Evolutionary conservation across 768 basidiomycete genomes (phyloP), one percentile per base, ranked within the genome.

Genomic region (Termitomyces eurrhizus): DNA sequence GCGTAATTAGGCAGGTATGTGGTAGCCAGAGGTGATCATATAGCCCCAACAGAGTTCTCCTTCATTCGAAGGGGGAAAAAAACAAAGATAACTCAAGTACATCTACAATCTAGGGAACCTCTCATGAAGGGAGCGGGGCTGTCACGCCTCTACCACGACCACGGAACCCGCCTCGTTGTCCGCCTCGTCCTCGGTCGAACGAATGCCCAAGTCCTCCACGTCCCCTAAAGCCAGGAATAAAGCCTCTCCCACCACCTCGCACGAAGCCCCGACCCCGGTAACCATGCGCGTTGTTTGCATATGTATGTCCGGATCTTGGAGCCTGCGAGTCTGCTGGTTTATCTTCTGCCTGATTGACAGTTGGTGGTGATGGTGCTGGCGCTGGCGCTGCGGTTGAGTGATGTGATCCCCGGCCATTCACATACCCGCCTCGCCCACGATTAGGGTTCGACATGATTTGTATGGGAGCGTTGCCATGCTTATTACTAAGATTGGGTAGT

Each of bases 371-470:
- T 24, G 56, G 29, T n/a, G 36, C 37, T 37, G 36, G 26, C 7
- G 35, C 52, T 18, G 57, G 18, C 14, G 46, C 32, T 41, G 29
- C 2, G 48, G 63, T 56, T 63, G 57, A 46, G 29, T 68, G 67
- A 42, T 70, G 65, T 0, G 70, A 72, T 18, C 74, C 75, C 39
- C 75, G 74, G 32, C 70, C 74, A 65, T 78, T 73, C 7, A 64
- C 63, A 56, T 65, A 69, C 6, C 75, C 75, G 35, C 69, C 67
- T 26, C 74, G 74, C 46, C 80, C 77, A 56, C 83, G 78, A 69
- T 88, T 87, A 0, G 92, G 92, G 67, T 93, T 93, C 14, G 82
- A 71, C 87, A 92, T 89, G 58, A 93, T 92, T 37, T 84, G 81
- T 16, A 92, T 78, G 4, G 82, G 81, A 2, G 73, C 57, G 54